Percentiles rank a stretch among this genome's conserved stretches.
phyloP scores from a whole-genome alignment of 305 asterid genomes.

The Fraxinus floribunda region DNA sequence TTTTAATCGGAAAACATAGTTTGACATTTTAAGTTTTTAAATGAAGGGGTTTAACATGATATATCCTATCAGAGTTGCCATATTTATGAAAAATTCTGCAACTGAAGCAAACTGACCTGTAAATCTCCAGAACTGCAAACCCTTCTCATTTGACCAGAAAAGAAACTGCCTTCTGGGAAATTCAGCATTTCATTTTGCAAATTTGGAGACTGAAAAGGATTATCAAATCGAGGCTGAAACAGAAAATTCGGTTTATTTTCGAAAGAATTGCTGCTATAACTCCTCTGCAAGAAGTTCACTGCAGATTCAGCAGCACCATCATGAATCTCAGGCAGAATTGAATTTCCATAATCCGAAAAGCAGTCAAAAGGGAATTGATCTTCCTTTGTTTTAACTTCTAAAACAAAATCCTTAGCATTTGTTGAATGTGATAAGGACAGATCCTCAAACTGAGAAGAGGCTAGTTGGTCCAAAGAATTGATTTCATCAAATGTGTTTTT shows the following conservation, averaged over 20 bases:
- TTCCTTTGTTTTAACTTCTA: slow-evolving; percentile 56
- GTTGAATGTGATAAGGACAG: slow-evolving; percentile 41
- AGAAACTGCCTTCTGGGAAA: slow-evolving; percentile 44
- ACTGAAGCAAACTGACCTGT: slow-evolving; percentile 38
- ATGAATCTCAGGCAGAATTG: slow-evolving; percentile 30
- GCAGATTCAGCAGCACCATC: slow-evolving; percentile 34
- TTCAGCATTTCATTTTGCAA: slow-evolving; percentile 32
- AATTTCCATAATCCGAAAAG: slow-evolving; percentile 18
- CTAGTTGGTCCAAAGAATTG: slow-evolving; percentile 37
- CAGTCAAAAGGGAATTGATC: slow-evolving; percentile 32
- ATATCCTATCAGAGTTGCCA: neutral
- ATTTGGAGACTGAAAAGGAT: slow-evolving; percentile 44
- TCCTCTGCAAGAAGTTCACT: slow-evolving; percentile 66
- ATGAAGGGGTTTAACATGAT: neutral
- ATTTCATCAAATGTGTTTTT: slow-evolving; percentile 26
- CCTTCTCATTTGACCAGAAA: slow-evolving; percentile 61
- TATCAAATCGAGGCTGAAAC: slow-evolving; percentile 48
- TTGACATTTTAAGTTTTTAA: neutral
- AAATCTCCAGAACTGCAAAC: slow-evolving; percentile 83
- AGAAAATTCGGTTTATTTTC: slow-evolving; percentile 34
- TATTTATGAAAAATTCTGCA: neutral
- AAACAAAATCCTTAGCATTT: slow-evolving; percentile 30
- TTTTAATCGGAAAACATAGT: neutral
- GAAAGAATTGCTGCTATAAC: slow-evolving; percentile 62
- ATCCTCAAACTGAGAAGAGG: slow-evolving; percentile 50